Conservation (phyloP, 2,329 filamentous ascomycete genomes). For the Curvularia lunata region DNA sequence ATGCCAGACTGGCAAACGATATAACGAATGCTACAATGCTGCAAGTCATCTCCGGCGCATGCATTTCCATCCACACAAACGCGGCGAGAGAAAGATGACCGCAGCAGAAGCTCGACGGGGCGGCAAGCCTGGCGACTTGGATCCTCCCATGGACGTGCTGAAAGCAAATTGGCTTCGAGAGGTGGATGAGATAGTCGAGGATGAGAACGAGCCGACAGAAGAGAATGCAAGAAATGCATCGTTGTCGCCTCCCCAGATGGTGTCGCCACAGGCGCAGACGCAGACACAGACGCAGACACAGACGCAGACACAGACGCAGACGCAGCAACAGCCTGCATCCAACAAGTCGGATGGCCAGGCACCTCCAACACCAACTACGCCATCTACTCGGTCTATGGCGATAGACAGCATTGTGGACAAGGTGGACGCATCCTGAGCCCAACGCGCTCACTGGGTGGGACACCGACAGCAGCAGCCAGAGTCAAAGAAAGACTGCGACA, state of each 20-base stretch:
- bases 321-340: slow-evolving; percentile 22
- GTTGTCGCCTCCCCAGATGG: slow-evolving; percentile 26
- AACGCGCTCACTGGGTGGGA: slow-evolving; percentile 2
- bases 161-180: slow-evolving; percentile 66
- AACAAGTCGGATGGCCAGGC: slow-evolving; percentile 40
- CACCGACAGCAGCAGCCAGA: background rate
- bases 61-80: slow-evolving; percentile 78
- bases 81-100: slow-evolving; percentile 59
- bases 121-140: slow-evolving; percentile 61
- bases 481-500: background rate
- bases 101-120: slow-evolving; percentile 65
- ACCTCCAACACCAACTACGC: slow-evolving; percentile 47
- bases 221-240: slow-evolving; percentile 31
- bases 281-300: too few relatives aligned
- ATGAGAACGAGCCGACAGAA: slow-evolving; percentile 32
- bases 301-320: too few relatives aligned
- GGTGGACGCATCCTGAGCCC: slow-evolving; percentile 41
- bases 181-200: slow-evolving; percentile 55
- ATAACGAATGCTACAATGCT: slow-evolving; percentile 92
- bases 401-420: slow-evolving; percentile 51
- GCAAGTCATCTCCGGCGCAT: slow-evolving; percentile 86
- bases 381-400: slow-evolving; percentile 48
- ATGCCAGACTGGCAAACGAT: slow-evolving; percentile 77
- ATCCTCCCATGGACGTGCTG: slow-evolving; percentile 66
- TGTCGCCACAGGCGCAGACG: slow-evolving; percentile 17